Conservation (phyloP, 2,329 filamentous ascomycete genomes). For the Fusarium pininemorale region DNA sequence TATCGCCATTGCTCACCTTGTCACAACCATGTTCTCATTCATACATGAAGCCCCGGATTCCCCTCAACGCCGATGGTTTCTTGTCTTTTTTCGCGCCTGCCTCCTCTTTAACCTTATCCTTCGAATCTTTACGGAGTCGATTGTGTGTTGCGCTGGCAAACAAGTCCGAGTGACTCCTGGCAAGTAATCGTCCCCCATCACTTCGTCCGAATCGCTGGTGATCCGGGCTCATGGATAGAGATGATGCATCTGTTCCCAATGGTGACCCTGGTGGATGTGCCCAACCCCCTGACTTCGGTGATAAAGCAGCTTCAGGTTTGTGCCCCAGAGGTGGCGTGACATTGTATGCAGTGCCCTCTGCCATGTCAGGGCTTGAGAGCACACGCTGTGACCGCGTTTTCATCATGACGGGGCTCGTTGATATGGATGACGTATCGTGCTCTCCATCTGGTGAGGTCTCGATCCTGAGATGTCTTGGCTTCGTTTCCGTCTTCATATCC, state of each 20-base stretch:
- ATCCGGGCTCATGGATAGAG: conserved; percentile 49
- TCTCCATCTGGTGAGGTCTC: conserved; percentile 42
- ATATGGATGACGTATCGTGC: conserved; percentile 49
- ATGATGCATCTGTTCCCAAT: conserved; percentile 45
- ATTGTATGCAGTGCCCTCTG: conserved; percentile 55
- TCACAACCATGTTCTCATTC: conserved; percentile 22
- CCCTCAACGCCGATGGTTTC: conserved; percentile 51
- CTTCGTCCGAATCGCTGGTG: conserved; percentile 58
- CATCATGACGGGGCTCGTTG: conserved; percentile 51
- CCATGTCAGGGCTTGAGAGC: conserved; percentile 55
- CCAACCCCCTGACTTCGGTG: conserved; percentile 43
- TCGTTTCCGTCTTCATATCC: conserved; percentile 54
- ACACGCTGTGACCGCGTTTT: conserved; percentile 52
- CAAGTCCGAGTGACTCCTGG: conserved; percentile 35
- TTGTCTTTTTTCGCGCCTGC: conserved; percentile 48
- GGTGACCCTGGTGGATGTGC: conserved; percentile 52
- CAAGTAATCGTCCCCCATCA: conserved; percentile 45
- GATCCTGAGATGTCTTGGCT: conserved; percentile 30
- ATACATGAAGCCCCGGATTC: conserved; percentile 52
- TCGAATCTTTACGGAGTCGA: conserved; percentile 57
- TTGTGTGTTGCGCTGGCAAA: conserved; percentile 58
- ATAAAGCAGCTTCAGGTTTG: conserved; percentile 42
- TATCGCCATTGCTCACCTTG: background rate
- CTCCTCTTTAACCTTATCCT: conserved; percentile 58
- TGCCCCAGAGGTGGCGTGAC: conserved; percentile 54